A percentile compares a stretch with the other conserved stretches of the same genome.
phyloP scores from a whole-genome alignment of 148 eudicot genomes.

The Persicaria tinctoria region DNA sequence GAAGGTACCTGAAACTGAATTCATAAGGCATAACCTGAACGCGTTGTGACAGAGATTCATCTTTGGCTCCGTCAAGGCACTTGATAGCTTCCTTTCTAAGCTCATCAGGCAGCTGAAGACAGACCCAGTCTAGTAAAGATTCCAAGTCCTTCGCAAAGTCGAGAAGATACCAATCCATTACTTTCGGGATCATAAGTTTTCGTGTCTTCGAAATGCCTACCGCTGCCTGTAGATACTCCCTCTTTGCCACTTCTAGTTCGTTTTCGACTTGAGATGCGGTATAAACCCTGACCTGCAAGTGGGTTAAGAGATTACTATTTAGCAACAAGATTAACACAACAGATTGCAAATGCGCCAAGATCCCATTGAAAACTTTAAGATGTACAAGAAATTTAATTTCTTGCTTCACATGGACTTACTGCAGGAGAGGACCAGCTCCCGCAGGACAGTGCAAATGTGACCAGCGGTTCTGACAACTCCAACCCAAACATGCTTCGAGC shows the following conservation, averaged over 20 bases:
- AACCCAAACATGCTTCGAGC: slow-evolving; percentile 51
- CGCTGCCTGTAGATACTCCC: slow-evolving; percentile 73
- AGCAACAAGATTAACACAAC: slow-evolving; percentile 1
- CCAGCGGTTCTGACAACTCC: slow-evolving; percentile 80
- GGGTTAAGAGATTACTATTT: background rate
- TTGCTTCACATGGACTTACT: slow-evolving; percentile 7
- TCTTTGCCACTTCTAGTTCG: slow-evolving; percentile 69
- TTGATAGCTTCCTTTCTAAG: slow-evolving; percentile 44
- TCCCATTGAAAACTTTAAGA: background rate
- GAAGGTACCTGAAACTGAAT: slow-evolving; percentile 80
- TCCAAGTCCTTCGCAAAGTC: slow-evolving; percentile 89
- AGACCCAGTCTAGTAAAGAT: slow-evolving; percentile 78
- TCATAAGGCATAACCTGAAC: slow-evolving; percentile 56
- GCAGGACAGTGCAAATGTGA: slow-evolving; percentile 82
- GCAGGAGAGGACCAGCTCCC: slow-evolving; percentile 67
- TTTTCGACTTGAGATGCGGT: slow-evolving; percentile 64
- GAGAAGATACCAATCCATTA: slow-evolving; percentile 79
- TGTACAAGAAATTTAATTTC: background rate
- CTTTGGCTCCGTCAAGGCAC: slow-evolving; percentile 45
- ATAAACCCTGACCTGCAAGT: slow-evolving; percentile 65
- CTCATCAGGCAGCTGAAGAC: slow-evolving; percentile 66
- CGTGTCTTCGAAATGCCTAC: slow-evolving; percentile 43
- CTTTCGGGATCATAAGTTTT: slow-evolving; percentile 66
- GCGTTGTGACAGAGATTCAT: slow-evolving; percentile 40
- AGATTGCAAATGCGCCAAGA: slow-evolving; percentile 13